Conservation (phyloP, 768 basidiomycete species). For the Myochromella boudieri region DNA sequence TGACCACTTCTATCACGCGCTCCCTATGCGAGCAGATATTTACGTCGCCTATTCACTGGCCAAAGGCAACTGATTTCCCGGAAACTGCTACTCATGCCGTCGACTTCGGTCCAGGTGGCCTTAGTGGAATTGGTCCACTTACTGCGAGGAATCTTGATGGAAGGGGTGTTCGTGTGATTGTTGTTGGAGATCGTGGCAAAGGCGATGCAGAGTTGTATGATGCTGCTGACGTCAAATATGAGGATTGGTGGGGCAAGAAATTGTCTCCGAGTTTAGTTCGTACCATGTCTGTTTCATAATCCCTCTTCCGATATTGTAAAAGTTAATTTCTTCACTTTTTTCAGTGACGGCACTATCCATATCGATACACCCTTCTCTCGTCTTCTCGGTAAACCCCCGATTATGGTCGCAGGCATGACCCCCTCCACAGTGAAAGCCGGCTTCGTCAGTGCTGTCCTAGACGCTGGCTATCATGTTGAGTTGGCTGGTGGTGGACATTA, state of each 20-base stretch:
- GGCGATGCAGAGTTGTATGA: constrained; percentile 87
- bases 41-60: constrained; percentile 90
- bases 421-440: constrained; percentile 95
- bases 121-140: constrained; percentile 90
- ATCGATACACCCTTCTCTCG: constrained; percentile 97
- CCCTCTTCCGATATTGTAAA: constrained; percentile 10
- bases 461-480: constrained; percentile 95
- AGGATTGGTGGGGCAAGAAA: constrained; percentile 91
- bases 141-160: constrained; percentile 92
- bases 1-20: constrained; percentile 72
- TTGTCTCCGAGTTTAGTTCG: constrained; percentile 84
- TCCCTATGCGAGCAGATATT: constrained; percentile 95
- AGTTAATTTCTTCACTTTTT: constrained; percentile 7
- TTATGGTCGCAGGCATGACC: constrained; percentile 99
- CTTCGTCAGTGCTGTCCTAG: constrained; percentile 89
- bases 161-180: constrained; percentile 86
- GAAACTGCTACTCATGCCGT: constrained; percentile 89
- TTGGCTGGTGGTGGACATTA: constrained; percentile 98
- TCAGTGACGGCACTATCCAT: constrained; percentile 88
- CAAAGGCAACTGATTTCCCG: constrained; percentile 86
- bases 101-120: constrained; percentile 95
- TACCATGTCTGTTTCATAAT: constrained; percentile 69
- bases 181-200: constrained; percentile 88
- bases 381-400: constrained; percentile 91
- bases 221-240: constrained; percentile 60